A percentile compares a stretch with the other conserved stretches of the same genome.
Conservation (phyloP, 2,329 filamentous ascomycete species). For the Hypoxylon sp. region DNA sequence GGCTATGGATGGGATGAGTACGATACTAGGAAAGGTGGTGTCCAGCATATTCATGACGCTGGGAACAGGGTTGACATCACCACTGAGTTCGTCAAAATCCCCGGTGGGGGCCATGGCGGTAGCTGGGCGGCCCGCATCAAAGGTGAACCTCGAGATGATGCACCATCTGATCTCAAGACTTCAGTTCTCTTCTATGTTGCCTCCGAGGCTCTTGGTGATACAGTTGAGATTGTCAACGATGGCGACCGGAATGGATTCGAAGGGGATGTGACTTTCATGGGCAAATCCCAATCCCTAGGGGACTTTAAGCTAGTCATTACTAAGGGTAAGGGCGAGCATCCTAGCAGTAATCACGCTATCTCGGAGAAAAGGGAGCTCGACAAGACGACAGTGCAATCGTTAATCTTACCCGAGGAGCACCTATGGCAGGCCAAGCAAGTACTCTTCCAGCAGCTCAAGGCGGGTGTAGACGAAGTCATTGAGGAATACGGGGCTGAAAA, state of each 20-base stretch:
- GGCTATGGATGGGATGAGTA: conserved; percentile 99
- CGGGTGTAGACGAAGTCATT: conserved; percentile 65
- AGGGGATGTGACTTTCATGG: conserved; percentile 77
- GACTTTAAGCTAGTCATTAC: conserved; percentile 85
- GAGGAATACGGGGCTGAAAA: conserved; percentile 68
- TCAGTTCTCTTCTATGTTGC: conserved; percentile 86
- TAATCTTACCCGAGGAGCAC: conserved; percentile 74
- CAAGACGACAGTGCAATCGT: conserved; percentile 80
- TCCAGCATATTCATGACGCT: conserved; percentile 91
- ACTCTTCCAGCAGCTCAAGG: conserved; percentile 68
- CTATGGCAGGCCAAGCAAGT: conserved; percentile 88
- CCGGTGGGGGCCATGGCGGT: conserved; percentile 86
- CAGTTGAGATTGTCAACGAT: conserved; percentile 71
- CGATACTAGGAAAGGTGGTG: conserved; percentile 87
- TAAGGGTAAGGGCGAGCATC: conserved; percentile 74
- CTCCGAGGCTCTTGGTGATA: conserved; percentile 79
- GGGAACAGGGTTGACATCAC: conserved; percentile 91
- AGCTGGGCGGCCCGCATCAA: conserved; percentile 93
- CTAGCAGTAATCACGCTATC: conserved; percentile 75
- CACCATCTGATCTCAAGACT: conserved; percentile 76
- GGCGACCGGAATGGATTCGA: conserved; percentile 65
- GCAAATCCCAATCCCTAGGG: conserved; percentile 79
- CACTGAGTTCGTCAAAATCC: conserved; percentile 93
- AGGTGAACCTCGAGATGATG: conserved; percentile 81
- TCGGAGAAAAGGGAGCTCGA: conserved; percentile 79